phyloP scores from a whole-genome alignment of 1,284 basidiomycete genomes.

The Grifola frondosa region DNA sequence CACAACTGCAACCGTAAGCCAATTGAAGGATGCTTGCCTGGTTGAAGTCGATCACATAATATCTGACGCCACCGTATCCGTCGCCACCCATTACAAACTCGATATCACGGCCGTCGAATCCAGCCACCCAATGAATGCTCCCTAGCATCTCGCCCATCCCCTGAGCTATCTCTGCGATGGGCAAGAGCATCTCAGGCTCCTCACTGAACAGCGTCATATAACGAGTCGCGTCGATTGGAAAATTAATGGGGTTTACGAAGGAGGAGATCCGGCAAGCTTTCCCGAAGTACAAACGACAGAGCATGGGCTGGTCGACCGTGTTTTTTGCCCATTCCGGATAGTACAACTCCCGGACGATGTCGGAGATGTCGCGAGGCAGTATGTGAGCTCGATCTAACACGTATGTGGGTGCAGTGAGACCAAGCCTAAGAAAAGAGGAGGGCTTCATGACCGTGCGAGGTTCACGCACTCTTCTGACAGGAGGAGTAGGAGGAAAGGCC shows the following conservation, averaged over 20 bases:
- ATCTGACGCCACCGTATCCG: conserved; percentile 11
- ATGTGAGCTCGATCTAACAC: neutral
- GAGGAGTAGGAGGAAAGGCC: conserved; percentile 1
- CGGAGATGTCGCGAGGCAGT: neutral
- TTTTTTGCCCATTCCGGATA: neutral
- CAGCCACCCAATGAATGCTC: conserved; percentile 25
- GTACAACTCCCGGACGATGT: neutral
- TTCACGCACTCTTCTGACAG: too few species aligned
- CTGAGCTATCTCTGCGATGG: conserved; percentile 21
- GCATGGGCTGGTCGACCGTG: neutral
- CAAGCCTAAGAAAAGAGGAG: neutral
- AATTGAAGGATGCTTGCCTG: conserved; percentile 23
- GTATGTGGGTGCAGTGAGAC: neutral
- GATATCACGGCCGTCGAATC: conserved; percentile 33
- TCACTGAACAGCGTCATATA: conserved; percentile 13
- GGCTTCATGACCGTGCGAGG: neutral
- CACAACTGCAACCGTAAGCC: neutral
- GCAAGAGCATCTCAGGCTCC: conserved; percentile 3
- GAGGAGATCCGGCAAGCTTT: conserved; percentile 6
- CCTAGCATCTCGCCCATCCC: conserved; percentile 34
- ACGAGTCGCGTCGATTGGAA: conserved; percentile 20
- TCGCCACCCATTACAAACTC: conserved; percentile 34
- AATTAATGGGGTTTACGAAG: conserved; percentile 20
- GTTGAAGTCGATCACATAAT: conserved; percentile 35
- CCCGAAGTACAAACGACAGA: conserved; percentile 23